phyloP scores from a whole-genome alignment of 139 green algal species.

The Eudorina sp. region DNA sequence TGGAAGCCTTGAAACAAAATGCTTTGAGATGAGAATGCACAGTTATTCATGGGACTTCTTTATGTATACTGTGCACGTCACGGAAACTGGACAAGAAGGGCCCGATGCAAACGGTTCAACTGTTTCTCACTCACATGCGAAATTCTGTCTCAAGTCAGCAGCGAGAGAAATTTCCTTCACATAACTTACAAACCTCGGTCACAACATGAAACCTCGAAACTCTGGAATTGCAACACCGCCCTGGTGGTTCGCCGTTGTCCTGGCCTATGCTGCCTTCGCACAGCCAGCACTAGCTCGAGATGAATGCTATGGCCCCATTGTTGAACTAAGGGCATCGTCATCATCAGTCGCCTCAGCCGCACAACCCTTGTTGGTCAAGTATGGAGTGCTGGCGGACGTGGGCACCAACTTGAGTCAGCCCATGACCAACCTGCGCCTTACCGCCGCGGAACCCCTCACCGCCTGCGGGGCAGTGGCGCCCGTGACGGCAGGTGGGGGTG shows the following conservation, averaged over 20 bases:
- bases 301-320: slow-evolving; percentile 29
- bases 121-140: too few relatives aligned
- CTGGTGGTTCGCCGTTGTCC: background rate
- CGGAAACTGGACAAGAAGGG: too few relatives aligned
- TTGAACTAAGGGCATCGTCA: background rate
- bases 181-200: too few relatives aligned
- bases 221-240: too few relatives aligned
- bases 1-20: too few relatives aligned
- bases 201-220: too few relatives aligned
- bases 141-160: too few relatives aligned
- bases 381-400: slow-evolving; percentile 9
- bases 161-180: too few relatives aligned
- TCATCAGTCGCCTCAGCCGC: background rate
- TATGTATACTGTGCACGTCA: too few relatives aligned
- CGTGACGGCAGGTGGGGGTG: background rate
- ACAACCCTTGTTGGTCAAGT: background rate
- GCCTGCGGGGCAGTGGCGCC: background rate
- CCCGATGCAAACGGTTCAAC: too few relatives aligned
- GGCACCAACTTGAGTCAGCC: slow-evolving; percentile 2
- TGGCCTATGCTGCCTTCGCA: background rate
- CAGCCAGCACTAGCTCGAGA: background rate
- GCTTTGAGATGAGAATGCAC: too few relatives aligned
- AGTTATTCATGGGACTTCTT: too few relatives aligned
- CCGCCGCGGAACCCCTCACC: background rate
- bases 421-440: background rate